Conservation (phyloP, 495 filamentous ascomycete species). For the Annulohypoxylon maeteangense region DNA sequence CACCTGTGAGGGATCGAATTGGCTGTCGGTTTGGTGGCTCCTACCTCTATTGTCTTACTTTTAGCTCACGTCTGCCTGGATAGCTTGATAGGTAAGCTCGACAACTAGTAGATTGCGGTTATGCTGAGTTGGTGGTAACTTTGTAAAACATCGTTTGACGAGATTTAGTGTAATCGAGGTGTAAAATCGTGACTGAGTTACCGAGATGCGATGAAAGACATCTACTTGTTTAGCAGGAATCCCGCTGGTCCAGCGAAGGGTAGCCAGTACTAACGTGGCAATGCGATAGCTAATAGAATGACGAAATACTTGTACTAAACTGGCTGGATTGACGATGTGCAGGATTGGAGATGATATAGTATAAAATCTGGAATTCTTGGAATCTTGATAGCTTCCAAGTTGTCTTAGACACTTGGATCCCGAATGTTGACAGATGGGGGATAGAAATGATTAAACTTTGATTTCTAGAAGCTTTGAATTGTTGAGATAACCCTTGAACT, state of each 20-base stretch:
- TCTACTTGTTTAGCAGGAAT: constrained; percentile 11
- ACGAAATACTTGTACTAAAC: constrained; percentile 9
- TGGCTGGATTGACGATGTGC: constrained; percentile 8
- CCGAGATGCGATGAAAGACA: constrained; percentile 10
- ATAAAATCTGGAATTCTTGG: background rate
- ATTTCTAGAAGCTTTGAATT: constrained; percentile 15
- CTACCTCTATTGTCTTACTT: constrained; percentile 20
- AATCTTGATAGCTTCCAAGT: background rate
- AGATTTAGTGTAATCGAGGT: background rate
- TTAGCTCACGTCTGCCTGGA: constrained; percentile 15
- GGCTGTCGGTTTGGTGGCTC: constrained; percentile 8
- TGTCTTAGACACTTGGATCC: constrained; percentile 22
- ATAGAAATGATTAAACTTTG: constrained; percentile 13
- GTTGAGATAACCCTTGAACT: constrained; percentile 11
- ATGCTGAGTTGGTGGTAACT: background rate
- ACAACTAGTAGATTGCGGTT: no score
- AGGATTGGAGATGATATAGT: background rate
- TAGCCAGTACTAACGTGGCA: constrained; percentile 18
- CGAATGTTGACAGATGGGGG: constrained; percentile 7
- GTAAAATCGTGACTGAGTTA: background rate
- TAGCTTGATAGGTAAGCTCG: background rate
- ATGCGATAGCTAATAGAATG: constrained; percentile 23
- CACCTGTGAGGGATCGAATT: constrained; percentile 8
- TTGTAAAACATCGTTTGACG: background rate
- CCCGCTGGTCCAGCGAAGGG: constrained; percentile 14